Conservation (phyloP, 2,329 filamentous ascomycete genomes). For the Xylariomycetidae sp. region DNA sequence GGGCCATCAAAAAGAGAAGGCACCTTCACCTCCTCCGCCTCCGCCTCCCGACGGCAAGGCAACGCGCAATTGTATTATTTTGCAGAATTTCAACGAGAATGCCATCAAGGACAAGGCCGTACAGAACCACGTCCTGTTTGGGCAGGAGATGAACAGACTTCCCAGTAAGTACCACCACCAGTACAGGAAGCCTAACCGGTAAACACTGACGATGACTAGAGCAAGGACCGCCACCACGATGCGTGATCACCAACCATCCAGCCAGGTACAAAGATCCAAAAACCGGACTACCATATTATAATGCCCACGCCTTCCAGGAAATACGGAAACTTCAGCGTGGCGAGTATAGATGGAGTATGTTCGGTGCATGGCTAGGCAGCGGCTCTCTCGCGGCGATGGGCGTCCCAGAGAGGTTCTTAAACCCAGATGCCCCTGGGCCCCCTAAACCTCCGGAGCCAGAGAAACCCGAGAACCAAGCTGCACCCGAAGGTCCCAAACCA, state of each 20-base stretch:
- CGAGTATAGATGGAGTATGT: conserved; percentile 77
- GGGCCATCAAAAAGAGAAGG: conserved; percentile 19
- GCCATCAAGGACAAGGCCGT: conserved; percentile 50
- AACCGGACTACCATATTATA: conserved; percentile 77
- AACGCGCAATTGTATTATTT: conserved; percentile 52
- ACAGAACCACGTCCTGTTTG: conserved; percentile 54
- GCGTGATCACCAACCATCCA: conserved; percentile 74
- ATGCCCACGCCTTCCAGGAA: conserved; percentile 73
- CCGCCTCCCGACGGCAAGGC: conserved; percentile 42
- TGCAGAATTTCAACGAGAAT: conserved; percentile 54
- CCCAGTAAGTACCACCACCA: conserved; percentile 37
- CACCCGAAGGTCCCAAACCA: conserved; percentile 8
- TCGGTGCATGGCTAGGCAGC: conserved; percentile 78
- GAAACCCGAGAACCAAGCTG: conserved; percentile 14
- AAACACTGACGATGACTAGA: conserved; percentile 31
- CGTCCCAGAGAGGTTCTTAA: conserved; percentile 70
- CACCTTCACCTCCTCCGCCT: conserved; percentile 24
- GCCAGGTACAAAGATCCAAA: conserved; percentile 80
- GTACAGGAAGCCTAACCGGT: neutral
- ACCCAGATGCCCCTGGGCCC: conserved; percentile 29
- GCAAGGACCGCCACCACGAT: conserved; percentile 50
- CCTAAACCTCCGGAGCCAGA: no score
- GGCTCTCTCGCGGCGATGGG: conserved; percentile 60
- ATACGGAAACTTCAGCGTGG: conserved; percentile 68
- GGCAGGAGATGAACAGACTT: conserved; percentile 52